Base-by-base conservation (phyloP, 805 yeast species). In the Hemisphaericaspora nanyangensis region DNA sequence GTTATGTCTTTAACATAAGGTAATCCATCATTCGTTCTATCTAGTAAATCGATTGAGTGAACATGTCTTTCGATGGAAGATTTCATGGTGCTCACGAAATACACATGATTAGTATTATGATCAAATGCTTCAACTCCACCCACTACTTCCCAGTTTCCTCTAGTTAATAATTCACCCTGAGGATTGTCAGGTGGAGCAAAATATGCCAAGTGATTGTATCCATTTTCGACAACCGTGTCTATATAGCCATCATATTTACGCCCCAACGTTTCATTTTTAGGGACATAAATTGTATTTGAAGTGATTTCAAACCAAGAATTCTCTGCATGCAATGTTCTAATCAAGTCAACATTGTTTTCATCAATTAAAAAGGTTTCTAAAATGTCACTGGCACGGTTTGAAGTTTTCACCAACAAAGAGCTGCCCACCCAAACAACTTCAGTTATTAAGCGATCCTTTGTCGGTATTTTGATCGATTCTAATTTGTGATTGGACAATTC, bases 121-220 rank as follows among this genome's bases (percentile, higher is more conserved):
- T 80, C 79, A 51, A 66, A 80, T 2, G 82, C 65, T 2, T 84
- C 79, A 1, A 87, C 90, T 6, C 74, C 63, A 32, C 48, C 74
- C 19, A 77, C 84, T n/a, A 93, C 95, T 59, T 93, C 99, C 95
- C 96, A 93, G 1, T 74, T 62, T 6, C 99, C 99, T 1, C 49
- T 42, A 6, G 95, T 71, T 17, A 83, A 56, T 5, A 82, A 58
- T 18, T 72, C 68, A 1, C 79, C 79, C 3, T 57, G 52, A 0
- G 61, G 50, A 25, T 72, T 54, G 5, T 60, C 52, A 2, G 88
- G 78, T 5, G 95, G 93, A 2, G 85, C 68, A 56, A 79, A 93
- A 59, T 84, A 90, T 0, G 89, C 98, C 46, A 93, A 67, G 59
- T 93, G 99, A 44, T 74, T 77, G 55, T 60, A 82, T 0, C 84